Conservation (phyloP, 768 basidiomycete genomes). For the Suillus brevipes region DNA sequence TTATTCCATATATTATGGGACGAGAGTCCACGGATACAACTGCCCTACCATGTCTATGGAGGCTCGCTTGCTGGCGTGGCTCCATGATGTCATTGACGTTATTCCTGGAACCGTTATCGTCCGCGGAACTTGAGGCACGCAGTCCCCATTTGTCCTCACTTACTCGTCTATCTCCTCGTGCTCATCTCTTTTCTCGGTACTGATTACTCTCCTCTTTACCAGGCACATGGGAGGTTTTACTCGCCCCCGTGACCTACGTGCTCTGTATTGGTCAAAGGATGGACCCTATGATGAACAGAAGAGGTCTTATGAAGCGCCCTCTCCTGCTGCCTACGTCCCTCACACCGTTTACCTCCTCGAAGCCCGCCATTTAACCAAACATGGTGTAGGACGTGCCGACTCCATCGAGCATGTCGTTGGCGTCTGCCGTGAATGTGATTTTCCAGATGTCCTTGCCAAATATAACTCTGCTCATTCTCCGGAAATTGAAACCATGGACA, state of each 20-base stretch:
- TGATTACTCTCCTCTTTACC: slow-evolving; percentile 18
- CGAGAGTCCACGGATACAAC: neutral
- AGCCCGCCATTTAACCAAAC: slow-evolving; percentile 35
- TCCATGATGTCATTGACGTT: slow-evolving; percentile 3
- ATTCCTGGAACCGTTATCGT: neutral
- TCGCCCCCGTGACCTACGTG: slow-evolving; percentile 34
- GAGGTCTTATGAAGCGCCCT: slow-evolving; percentile 34
- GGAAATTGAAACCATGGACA: slow-evolving; percentile 34
- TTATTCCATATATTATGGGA: neutral
- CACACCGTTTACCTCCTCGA: slow-evolving; percentile 45
- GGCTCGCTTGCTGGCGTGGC: neutral
- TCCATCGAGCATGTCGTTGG: slow-evolving; percentile 34
- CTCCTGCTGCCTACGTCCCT: slow-evolving; percentile 38
- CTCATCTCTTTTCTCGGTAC: neutral
- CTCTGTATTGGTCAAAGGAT: slow-evolving; percentile 39
- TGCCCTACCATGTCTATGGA: neutral
- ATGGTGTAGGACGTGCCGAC: slow-evolving; percentile 32
- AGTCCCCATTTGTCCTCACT: neutral
- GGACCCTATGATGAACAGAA: slow-evolving; percentile 30
- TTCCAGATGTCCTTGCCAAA: slow-evolving; percentile 26
- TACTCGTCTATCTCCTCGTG: slow-evolving; percentile 14
- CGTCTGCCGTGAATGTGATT: slow-evolving; percentile 35
- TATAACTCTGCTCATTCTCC: slow-evolving; percentile 32
- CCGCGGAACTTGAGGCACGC: neutral
- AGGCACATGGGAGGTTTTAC: slow-evolving; percentile 44